Percentiles rank a stretch among this genome's conserved stretches.
Evolutionary conservation across 176 grass and related monocot genomes (phyloP).

Genomic region (Cenchrus purpureus): DNA sequence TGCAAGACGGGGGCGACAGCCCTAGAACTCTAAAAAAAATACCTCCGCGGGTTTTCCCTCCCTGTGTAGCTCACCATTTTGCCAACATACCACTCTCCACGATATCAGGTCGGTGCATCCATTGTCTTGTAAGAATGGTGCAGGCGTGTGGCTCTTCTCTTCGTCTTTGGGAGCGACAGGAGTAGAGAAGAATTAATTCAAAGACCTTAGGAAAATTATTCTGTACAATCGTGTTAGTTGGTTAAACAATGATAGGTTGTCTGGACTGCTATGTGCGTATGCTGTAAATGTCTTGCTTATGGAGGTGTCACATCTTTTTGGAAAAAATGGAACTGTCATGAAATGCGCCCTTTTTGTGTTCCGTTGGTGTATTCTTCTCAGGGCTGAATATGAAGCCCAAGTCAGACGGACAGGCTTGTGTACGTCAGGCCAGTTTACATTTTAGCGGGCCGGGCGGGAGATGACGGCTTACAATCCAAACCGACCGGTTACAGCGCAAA

Average conservation of each 20-base stretch:
- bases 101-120: background rate
- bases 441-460: too few relatives aligned
- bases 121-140: background rate
- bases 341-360: too few relatives aligned
- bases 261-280: background rate
- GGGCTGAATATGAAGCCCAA: too few relatives aligned
- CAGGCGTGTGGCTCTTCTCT: background rate
- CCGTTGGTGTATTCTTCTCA: too few relatives aligned
- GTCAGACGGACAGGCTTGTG: too few relatives aligned
- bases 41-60: slow-evolving; percentile 62
- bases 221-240: background rate
- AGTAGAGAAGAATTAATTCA: too few relatives aligned
- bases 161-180: background rate
- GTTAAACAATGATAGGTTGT: background rate
- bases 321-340: too few relatives aligned
- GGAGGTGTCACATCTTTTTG: background rate
- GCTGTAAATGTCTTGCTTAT: background rate
- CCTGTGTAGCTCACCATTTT: slow-evolving; percentile 35
- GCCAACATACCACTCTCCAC: background rate
- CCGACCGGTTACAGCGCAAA: too few relatives aligned
- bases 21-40: background rate
- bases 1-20: too few relatives aligned
- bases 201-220: background rate
- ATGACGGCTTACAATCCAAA: too few relatives aligned
- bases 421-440: too few relatives aligned